Evolutionary conservation across 305 asterid species (phyloP).

Genomic region (Solanum aculeatissimum): DNA sequence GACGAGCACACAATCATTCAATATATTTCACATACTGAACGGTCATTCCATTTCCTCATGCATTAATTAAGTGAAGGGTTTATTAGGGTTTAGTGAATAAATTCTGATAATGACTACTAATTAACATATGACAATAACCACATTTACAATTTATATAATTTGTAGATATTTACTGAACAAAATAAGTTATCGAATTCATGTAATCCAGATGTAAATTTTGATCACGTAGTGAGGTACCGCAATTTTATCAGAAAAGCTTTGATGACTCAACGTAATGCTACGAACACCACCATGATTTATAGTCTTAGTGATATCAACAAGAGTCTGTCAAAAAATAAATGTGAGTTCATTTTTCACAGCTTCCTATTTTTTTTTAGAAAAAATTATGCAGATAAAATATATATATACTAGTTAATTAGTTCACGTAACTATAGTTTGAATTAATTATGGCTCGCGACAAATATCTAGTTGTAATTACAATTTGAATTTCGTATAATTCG

Average conservation of each 20-base stretch:
- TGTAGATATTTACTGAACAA: neutral
- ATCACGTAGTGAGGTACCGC: too few relatives aligned
- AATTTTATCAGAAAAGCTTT: neutral
- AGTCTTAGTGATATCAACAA: neutral
- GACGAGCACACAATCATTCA: neutral
- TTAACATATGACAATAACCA: neutral
- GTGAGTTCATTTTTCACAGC: neutral
- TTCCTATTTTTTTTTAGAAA: neutral
- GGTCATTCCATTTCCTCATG: too few relatives aligned
- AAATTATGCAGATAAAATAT: too few relatives aligned
- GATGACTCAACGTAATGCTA: neutral
- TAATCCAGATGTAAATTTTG: neutral
- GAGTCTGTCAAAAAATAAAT: neutral
- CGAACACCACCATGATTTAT: neutral
- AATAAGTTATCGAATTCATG: neutral
- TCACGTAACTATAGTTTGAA: too few relatives aligned
- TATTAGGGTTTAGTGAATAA: neutral
- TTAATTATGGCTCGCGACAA: too few relatives aligned
- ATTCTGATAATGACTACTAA: too few relatives aligned
- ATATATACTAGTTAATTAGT: too few relatives aligned
- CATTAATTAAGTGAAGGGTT: neutral
- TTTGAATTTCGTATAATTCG: too few relatives aligned
- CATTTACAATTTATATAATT: neutral
- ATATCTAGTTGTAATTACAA: too few relatives aligned
- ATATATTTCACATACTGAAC: neutral